A percentile compares a stretch with the other conserved stretches of the same genome.
phyloP scores from a whole-genome alignment of 176 grass and related monocot genomes.

The Hsuehochloa calcarea region DNA sequence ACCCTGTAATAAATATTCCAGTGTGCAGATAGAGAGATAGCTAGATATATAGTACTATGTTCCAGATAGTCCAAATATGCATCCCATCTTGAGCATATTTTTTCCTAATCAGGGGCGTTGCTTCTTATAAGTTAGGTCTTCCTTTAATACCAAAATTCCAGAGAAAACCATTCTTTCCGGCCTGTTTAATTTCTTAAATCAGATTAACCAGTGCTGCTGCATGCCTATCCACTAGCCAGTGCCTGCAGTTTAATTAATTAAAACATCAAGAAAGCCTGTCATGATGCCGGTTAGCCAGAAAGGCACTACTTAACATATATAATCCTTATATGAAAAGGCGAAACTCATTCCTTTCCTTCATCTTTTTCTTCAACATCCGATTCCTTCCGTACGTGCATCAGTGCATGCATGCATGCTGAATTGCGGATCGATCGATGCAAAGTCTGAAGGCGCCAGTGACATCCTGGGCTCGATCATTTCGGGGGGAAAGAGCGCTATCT shows the following conservation, averaged over 20 bases:
- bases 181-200: conserved; percentile 19
- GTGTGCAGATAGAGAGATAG: background rate
- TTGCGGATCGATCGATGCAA: background rate
- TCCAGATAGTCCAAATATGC: background rate
- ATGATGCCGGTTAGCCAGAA: conserved; percentile 9
- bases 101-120: background rate
- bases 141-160: conserved; percentile 27
- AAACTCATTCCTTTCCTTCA: conserved; percentile 17
- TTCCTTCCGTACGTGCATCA: conserved; percentile 31
- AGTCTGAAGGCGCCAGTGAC: background rate
- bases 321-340: conserved; percentile 6
- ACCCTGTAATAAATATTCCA: background rate
- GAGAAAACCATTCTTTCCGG: conserved; percentile 38
- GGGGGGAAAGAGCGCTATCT: background rate
- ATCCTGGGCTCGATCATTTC: conserved; percentile 12
- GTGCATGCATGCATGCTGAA: background rate
- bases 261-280: conserved; percentile 33
- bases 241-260: background rate
- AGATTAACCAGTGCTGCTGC: background rate
- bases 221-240: background rate
- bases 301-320: background rate
- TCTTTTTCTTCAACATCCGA: conserved; percentile 13
- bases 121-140: background rate
- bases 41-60: background rate
- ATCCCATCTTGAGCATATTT: background rate